Conservation (phyloP, 1,139 yeast genomes). For the Blastobotrys apis region DNA sequence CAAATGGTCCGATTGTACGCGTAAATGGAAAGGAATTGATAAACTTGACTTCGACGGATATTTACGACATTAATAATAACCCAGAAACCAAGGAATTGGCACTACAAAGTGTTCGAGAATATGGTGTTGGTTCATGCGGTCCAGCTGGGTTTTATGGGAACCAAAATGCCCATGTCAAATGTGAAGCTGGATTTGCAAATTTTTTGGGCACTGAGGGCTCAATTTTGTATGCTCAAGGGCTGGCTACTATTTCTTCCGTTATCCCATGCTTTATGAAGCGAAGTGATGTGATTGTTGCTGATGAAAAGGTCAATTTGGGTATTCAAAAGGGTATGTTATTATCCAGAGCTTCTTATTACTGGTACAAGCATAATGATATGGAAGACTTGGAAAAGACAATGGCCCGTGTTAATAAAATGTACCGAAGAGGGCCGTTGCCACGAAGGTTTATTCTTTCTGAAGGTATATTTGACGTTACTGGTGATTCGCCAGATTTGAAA, state of each 20-base stretch:
- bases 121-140: constrained; percentile 98
- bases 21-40: constrained; percentile 29
- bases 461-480: constrained; percentile 76
- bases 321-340: constrained; percentile 85
- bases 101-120: constrained; percentile 51
- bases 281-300: constrained; percentile 90
- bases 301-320: constrained; percentile 69
- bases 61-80: constrained; percentile 59
- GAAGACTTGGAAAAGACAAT: constrained; percentile 72
- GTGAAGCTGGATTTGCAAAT: constrained; percentile 70
- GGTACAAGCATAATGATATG: constrained; percentile 82
- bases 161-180: constrained; percentile 81
- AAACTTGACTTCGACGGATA: constrained; percentile 40
- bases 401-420: constrained; percentile 51
- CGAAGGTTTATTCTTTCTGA: constrained; percentile 90
- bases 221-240: constrained; percentile 90
- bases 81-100: constrained; percentile 52
- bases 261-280: constrained; percentile 92
- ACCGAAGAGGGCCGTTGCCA: constrained; percentile 59
- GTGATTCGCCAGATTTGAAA: constrained; percentile 74
- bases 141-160: constrained; percentile 98
- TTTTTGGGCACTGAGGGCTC: constrained; percentile 75
- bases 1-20: constrained; percentile 49
- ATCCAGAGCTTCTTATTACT: constrained; percentile 77
- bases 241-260: constrained; percentile 90